Evolutionary conservation across 257 asterid species (phyloP).

Genomic region (Cinchona pubescens): DNA sequence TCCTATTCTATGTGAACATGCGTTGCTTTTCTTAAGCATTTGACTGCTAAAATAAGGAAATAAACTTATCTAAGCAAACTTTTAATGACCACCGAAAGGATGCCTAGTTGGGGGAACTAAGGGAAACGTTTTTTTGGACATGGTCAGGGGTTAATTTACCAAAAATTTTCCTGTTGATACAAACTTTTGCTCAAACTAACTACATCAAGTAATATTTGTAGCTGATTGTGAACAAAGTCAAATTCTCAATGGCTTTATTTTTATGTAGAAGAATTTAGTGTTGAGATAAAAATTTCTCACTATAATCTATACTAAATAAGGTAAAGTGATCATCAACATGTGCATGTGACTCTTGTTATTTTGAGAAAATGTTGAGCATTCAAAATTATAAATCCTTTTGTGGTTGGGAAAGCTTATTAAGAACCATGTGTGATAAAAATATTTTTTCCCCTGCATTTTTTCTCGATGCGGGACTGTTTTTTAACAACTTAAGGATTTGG

Average conservation of each 20-base stretch:
- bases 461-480: too few relatives aligned
- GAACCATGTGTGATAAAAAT: not conserved
- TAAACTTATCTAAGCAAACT: not conserved
- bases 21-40: not conserved
- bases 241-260: not conserved
- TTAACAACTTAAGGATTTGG: too few relatives aligned
- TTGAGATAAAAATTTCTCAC: not conserved
- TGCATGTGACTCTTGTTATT: not conserved
- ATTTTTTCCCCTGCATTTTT: conserved; percentile 18
- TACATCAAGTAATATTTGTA: not conserved
- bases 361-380: not conserved
- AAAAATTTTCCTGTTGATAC: not conserved
- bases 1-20: not conserved
- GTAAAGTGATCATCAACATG: not conserved
- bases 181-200: not conserved
- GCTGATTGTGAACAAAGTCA: not conserved
- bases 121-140: not conserved
- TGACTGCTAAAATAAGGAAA: too few relatives aligned
- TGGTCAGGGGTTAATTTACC: not conserved
- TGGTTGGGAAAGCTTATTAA: not conserved
- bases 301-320: not conserved
- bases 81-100: not conserved
- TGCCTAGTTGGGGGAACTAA: not conserved
- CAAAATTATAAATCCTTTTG: not conserved
- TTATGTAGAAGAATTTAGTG: not conserved